A percentile compares a stretch with the other conserved stretches of the same genome.
These are phyloP conservation scores for Ascosphaera acerosa DNA, from an alignment of 2,329 filamentous ascomycete genomes.

Conservation along the genomic window DNA sequence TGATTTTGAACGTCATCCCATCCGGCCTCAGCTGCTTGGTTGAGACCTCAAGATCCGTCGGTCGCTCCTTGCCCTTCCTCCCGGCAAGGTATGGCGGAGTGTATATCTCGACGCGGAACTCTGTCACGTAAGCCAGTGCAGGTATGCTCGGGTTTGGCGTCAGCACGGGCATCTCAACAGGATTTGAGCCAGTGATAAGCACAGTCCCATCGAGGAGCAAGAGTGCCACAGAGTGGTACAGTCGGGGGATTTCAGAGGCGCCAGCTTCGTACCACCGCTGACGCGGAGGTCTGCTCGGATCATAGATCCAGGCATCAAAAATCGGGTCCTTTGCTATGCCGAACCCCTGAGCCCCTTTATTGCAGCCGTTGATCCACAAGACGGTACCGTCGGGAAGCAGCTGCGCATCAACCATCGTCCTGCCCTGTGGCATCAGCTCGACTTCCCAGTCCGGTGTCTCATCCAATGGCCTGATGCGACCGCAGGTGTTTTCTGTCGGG, in stretches of 20 bases:
- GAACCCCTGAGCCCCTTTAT: conserved; percentile 33
- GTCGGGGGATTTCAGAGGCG: conserved; percentile 19
- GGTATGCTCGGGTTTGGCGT: conserved; percentile 20
- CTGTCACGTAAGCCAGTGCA: conserved; percentile 24
- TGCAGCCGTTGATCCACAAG: conserved; percentile 33
- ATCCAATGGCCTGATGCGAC: conserved; percentile 27
- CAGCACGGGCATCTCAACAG: conserved; percentile 31
- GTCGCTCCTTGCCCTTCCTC: conserved; percentile 23
- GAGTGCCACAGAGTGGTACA: conserved; percentile 36
- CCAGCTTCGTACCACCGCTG: conserved; percentile 24
- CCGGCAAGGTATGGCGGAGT: conserved; percentile 34
- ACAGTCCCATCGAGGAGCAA: conserved; percentile 34
- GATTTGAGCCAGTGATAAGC: conserved; percentile 34
- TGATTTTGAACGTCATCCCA: conserved; percentile 22
- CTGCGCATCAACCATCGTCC: conserved; percentile 34
- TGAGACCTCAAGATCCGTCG: conserved; percentile 23
- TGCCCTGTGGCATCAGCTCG: conserved; percentile 32
- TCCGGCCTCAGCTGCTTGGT: conserved; percentile 20
- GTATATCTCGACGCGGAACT: conserved; percentile 37
- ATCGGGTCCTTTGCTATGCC: conserved; percentile 29
- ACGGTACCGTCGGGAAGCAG: conserved; percentile 35
- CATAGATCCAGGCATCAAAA: conserved; percentile 31
- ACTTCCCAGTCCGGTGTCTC: conserved; percentile 27
- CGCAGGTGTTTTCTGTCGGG: conserved; percentile 33
- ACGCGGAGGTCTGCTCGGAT: conserved; percentile 26